Base-by-base conservation (phyloP, 495 filamentous ascomycete genomes). In the Hyphodiscus hymeniophilus region DNA sequence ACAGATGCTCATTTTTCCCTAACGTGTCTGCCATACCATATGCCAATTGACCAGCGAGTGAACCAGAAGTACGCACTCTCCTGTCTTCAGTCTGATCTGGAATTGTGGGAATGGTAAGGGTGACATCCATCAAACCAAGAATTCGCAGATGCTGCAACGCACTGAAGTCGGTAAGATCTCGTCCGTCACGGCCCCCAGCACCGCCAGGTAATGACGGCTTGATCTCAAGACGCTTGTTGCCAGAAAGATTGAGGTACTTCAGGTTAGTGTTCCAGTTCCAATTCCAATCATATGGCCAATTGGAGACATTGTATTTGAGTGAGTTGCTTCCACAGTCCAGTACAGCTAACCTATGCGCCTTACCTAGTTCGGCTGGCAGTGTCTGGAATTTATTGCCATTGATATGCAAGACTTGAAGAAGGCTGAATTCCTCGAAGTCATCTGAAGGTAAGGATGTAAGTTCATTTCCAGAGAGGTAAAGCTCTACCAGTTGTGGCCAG, bases 241-340 rank as follows among this genome's bases (percentile, higher is more conserved):
- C 92, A 6, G 91, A 96, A 50, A 99, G 77, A 58, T 96, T 99
- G 50, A 99, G 81, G 58, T 94, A 97, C 51, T 89, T 86, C 47
- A 99, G 70, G 51, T 94, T 90, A 31, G 84, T 82, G 52, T 97
- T 99, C 76, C 90, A 88, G 62, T 96, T 97, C 92, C 92, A 99
- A 58, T 99, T 99, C 92, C 92, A 99, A 61, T 99, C 92, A 59
- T 99, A 99, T 0, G 94, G 92, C 76, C 94, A 95, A 60, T 99
- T 99, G 21, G 89, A 92, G 28, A 99, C 90, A 60, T 99, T 99
- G 71, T 99, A 99, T 63, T 96, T 99, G 38, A 99, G 73, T n/a
- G 74, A 76, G 57, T 99, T 99, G 71, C 86, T 96, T 44, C 90
- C 90, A 52, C 92, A 91, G 66, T 99, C 92, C 32, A 99, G 71